A percentile compares a stretch with the other conserved stretches of the same genome.
These are phyloP conservation scores for Ganoderma multipileum DNA, from an alignment of 1,284 basidiomycete genomes.

Conservation along the genomic window DNA sequence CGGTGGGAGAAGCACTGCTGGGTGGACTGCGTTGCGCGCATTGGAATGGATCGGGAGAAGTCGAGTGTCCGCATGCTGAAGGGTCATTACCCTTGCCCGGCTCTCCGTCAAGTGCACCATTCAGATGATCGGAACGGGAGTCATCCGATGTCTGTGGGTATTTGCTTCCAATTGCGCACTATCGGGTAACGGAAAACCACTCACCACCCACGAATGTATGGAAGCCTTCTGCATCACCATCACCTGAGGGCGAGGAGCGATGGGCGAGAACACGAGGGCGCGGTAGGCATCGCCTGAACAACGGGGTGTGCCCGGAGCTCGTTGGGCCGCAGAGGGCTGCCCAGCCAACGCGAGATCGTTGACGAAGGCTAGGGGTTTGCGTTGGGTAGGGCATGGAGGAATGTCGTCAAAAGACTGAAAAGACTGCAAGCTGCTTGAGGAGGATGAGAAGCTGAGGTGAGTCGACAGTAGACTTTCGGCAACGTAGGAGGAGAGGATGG, in stretches of 20 bases:
- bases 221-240: slow-evolving; percentile 58
- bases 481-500: slow-evolving; percentile 28
- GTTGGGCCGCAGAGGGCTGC: slow-evolving; percentile 17
- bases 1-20: background rate
- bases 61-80: background rate
- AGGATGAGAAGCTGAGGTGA: slow-evolving; percentile 40
- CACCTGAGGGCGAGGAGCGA: slow-evolving; percentile 55
- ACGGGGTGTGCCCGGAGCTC: background rate
- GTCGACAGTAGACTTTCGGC: slow-evolving; percentile 37
- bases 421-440: slow-evolving; percentile 35
- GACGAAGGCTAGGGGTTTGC: slow-evolving; percentile 28
- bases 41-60: background rate
- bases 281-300: slow-evolving; percentile 10
- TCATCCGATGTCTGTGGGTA: background rate
- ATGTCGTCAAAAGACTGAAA: slow-evolving; percentile 37
- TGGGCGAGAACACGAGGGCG: slow-evolving; percentile 52
- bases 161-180: background rate
- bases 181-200: slow-evolving; percentile 31
- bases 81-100: background rate
- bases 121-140: background rate
- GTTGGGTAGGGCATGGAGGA: slow-evolving; percentile 40
- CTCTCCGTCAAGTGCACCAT: background rate
- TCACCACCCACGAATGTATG: slow-evolving; percentile 60
- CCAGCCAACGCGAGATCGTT: slow-evolving; percentile 33
- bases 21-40: background rate